phyloP scores from a whole-genome alignment of 345 rosid species.

The Boechera stricta region DNA sequence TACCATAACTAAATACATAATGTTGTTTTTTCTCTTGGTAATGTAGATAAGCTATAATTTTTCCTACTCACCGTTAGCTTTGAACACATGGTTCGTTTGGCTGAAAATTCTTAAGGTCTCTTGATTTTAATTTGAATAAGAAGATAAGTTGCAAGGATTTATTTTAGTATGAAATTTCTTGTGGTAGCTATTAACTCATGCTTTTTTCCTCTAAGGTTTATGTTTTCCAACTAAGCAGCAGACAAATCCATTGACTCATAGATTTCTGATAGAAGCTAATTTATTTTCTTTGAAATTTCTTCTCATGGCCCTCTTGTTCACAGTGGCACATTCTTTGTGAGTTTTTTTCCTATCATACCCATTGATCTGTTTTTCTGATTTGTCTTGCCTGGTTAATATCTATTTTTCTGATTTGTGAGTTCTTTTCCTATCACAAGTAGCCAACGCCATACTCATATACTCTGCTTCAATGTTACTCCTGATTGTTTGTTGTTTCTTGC shows the following conservation, averaged over 20 bases:
- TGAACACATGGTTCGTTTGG: slow-evolving; percentile 55
- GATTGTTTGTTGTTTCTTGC: neutral
- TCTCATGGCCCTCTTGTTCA: slow-evolving; percentile 15
- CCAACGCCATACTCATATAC: neutral
- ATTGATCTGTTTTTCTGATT: neutral
- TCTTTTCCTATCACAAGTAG: too few relatives aligned
- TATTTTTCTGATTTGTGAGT: too few relatives aligned
- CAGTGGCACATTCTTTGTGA: slow-evolving; percentile 6
- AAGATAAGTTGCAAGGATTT: slow-evolving; percentile 52
- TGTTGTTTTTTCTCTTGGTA: slow-evolving; percentile 21
- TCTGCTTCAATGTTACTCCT: neutral
- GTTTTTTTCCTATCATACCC: neutral
- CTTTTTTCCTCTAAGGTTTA: neutral
- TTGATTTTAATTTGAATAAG: slow-evolving; percentile 50
- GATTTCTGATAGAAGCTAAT: slow-evolving; percentile 16
- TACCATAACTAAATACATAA: neutral
- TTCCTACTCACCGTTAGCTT: slow-evolving; percentile 31
- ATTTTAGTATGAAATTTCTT: slow-evolving; percentile 35
- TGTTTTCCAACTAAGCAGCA: slow-evolving; percentile 34
- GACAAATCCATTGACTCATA: slow-evolving; percentile 38
- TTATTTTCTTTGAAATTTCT: neutral
- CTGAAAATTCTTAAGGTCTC: slow-evolving; percentile 36
- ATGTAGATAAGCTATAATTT: slow-evolving; percentile 32
- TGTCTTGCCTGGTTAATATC: neutral
- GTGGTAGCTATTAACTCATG: slow-evolving; percentile 48